These are phyloP conservation scores for Murraya paniculata DNA, from an alignment of 345 rosid genomes.

Conservation along the genomic window DNA sequence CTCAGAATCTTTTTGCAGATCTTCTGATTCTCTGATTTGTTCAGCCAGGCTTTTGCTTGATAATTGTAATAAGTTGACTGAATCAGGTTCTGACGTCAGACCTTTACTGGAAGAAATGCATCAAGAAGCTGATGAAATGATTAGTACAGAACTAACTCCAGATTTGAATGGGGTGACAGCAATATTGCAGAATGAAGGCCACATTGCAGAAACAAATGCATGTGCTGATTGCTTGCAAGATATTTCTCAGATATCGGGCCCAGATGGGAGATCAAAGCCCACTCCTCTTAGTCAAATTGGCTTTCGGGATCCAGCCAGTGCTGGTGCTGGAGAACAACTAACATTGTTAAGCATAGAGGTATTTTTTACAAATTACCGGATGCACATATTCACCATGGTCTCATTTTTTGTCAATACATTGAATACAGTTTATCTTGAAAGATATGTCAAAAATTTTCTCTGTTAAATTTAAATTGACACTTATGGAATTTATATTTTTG, in stretches of 20 bases:
- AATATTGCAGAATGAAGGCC: slow-evolving; percentile 36
- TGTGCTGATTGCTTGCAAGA: slow-evolving; percentile 39
- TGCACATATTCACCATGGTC: background rate
- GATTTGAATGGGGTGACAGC: slow-evolving; percentile 17
- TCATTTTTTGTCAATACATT: background rate
- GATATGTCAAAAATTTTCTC: background rate
- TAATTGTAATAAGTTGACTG: slow-evolving; percentile 22
- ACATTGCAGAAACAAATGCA: slow-evolving; percentile 26
- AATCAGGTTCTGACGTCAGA: slow-evolving; percentile 24
- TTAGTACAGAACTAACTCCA: slow-evolving; percentile 28
- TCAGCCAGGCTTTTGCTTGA: slow-evolving; percentile 29
- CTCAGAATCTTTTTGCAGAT: slow-evolving; percentile 30
- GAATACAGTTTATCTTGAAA: background rate
- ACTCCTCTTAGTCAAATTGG: slow-evolving; percentile 97
- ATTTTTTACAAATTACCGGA: slow-evolving; percentile 9
- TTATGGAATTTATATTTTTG: background rate
- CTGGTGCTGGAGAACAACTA: slow-evolving; percentile 93
- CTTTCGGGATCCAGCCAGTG: slow-evolving; percentile 91
- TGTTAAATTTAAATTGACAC: background rate
- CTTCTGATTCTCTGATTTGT: slow-evolving; percentile 28
- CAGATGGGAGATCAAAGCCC: slow-evolving; percentile 63
- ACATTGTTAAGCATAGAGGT: slow-evolving; percentile 92
- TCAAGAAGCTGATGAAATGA: slow-evolving; percentile 25
- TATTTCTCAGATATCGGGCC: slow-evolving; percentile 88
- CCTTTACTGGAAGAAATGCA: slow-evolving; percentile 30